Evolutionary conservation across 2,329 filamentous ascomycete genomes (phyloP).

Genomic region (Penicillium sp.): DNA sequence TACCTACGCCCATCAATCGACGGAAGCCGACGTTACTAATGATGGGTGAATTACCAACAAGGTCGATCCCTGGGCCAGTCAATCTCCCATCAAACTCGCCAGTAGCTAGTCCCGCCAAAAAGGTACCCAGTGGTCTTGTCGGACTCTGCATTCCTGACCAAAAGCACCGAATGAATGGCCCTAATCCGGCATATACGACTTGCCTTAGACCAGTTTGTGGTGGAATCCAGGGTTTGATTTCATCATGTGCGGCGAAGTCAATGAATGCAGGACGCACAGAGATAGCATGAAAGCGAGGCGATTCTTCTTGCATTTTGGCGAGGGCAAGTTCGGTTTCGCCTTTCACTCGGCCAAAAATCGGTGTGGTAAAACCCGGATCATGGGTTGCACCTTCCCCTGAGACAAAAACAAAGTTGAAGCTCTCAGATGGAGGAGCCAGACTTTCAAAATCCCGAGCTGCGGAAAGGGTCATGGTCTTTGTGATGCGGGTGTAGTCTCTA

Average conservation of each 20-base stretch:
- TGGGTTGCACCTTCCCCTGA: slow-evolving; percentile 52
- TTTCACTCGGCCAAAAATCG: slow-evolving; percentile 64
- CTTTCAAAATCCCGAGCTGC: slow-evolving; percentile 60
- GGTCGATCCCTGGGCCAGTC: not conserved
- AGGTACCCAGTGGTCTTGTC: not conserved
- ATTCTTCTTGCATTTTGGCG: not conserved
- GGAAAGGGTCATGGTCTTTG: slow-evolving; percentile 62
- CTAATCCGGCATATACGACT: not conserved
- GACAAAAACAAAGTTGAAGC: slow-evolving; percentile 65
- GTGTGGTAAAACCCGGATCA: slow-evolving; percentile 55
- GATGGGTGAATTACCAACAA: not conserved
- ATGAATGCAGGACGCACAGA: not conserved
- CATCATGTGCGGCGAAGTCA: not conserved
- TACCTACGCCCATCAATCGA: not conserved
- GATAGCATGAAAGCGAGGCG: not conserved
- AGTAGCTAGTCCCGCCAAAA: not conserved
- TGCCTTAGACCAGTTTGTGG: not conserved
- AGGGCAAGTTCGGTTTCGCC: slow-evolving; percentile 47
- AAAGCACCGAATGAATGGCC: not conserved
- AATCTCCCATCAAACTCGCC: not conserved
- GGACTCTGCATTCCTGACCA: not conserved
- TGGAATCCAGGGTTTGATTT: not conserved
- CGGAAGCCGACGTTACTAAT: not conserved
- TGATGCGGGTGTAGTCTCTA: slow-evolving; percentile 66
- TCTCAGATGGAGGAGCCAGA: slow-evolving; percentile 19